Percentiles rank a stretch among this genome's conserved stretches.
These are phyloP conservation scores for Leccinum uliginosum DNA, from an alignment of 768 basidiomycete genomes.

Conservation along the genomic window DNA sequence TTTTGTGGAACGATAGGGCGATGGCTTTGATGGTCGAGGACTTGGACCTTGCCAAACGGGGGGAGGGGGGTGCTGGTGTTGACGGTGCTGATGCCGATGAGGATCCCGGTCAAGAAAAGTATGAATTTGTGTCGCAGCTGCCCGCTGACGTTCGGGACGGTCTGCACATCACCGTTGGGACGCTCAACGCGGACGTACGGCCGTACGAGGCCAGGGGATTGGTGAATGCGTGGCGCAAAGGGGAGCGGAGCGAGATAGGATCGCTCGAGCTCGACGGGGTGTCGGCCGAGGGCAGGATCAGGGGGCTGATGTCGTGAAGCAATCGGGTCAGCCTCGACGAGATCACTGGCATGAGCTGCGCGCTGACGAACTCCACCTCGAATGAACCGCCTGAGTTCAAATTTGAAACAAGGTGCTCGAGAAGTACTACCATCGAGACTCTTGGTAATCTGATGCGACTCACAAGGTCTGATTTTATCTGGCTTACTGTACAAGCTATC, in stretches of 20 bases:
- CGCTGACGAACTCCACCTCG: not conserved
- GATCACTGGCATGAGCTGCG: not conserved
- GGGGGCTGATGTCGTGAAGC: conserved; percentile 15
- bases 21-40: conserved; percentile 78
- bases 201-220: conserved; percentile 70
- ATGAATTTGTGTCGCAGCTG: conserved; percentile 45
- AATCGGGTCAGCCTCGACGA: not conserved
- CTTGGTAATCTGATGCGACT: too few species aligned
- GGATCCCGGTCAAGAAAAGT: conserved; percentile 34
- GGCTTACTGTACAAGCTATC: too few species aligned
- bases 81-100: conserved; percentile 41
- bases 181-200: conserved; percentile 41
- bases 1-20: conserved; percentile 74
- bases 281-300: conserved; percentile 29
- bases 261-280: conserved; percentile 28
- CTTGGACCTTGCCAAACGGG: conserved; percentile 37
- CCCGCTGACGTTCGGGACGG: conserved; percentile 42
- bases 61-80: conserved; percentile 60
- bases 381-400: too few species aligned
- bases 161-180: conserved; percentile 90
- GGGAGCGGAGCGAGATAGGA: conserved; percentile 26
- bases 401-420: too few species aligned
- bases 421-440: too few species aligned
- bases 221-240: conserved; percentile 51
- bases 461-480: too few species aligned